A percentile compares a stretch with the other conserved stretches of the same genome.
phyloP scores from a whole-genome alignment of 768 basidiomycete species.

The Hysterangium stoloniferum region DNA sequence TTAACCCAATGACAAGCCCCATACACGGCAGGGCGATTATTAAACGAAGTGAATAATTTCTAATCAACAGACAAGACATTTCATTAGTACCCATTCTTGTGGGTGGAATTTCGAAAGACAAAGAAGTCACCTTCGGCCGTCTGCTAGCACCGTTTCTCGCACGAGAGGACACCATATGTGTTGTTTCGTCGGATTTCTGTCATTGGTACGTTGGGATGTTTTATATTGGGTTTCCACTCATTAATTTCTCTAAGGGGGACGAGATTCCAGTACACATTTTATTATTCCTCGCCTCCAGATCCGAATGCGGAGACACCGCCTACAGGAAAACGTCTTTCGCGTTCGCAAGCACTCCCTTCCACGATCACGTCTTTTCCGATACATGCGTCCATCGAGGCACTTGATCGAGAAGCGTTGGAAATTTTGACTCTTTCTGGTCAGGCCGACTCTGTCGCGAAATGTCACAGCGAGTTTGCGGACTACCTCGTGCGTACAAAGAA shows the following conservation, averaged over 20 bases:
- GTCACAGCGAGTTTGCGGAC: slow-evolving; percentile 54
- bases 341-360: slow-evolving; percentile 29
- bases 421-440: slow-evolving; percentile 47
- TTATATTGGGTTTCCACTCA: neutral
- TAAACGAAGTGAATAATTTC: too few relatives aligned
- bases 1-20: neutral
- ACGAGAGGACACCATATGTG: slow-evolving; percentile 72
- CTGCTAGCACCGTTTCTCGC: slow-evolving; percentile 77
- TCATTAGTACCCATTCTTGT: slow-evolving; percentile 85
- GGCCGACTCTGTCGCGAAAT: slow-evolving; percentile 33
- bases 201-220: slow-evolving; percentile 62
- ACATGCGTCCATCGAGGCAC: slow-evolving; percentile 68
- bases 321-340: slow-evolving; percentile 44
- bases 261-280: slow-evolving; percentile 82
- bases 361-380: slow-evolving; percentile 52
- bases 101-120: slow-evolving; percentile 56
- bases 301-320: slow-evolving; percentile 29
- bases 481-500: slow-evolving; percentile 77
- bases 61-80: slow-evolving; percentile 53
- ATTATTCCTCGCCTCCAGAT: slow-evolving; percentile 56
- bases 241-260: slow-evolving; percentile 49
- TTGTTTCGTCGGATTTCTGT: slow-evolving; percentile 95
- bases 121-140: slow-evolving; percentile 56
- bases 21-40: neutral
- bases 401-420: slow-evolving; percentile 86